Conservation (phyloP, 495 filamentous ascomycete species). For the Parathielavia hyrcaniae region DNA sequence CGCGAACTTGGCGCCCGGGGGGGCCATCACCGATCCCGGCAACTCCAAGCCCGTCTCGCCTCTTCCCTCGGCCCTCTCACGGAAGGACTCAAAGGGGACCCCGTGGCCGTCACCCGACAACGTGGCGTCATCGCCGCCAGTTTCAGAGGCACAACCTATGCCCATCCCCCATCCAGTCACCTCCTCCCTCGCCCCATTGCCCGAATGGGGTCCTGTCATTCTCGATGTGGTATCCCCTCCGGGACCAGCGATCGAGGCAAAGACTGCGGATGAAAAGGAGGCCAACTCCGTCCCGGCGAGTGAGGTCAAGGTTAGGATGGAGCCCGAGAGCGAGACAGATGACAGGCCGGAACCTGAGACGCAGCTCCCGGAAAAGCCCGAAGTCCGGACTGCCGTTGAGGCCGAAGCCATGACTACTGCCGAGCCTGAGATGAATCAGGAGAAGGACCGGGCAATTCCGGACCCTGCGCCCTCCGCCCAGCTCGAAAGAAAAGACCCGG, state of each 20-base stretch:
- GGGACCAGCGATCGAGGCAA: slow-evolving; percentile 1
- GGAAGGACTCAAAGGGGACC: slow-evolving; percentile 14
- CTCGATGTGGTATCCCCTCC: slow-evolving; percentile 13
- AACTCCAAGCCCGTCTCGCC: slow-evolving; percentile 22
- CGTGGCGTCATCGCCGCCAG: slow-evolving; percentile 8
- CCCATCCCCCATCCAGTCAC: slow-evolving; percentile 6
- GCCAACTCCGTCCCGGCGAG: neutral
- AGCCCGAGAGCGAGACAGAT: slow-evolving; percentile 4
- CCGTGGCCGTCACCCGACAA: slow-evolving; percentile 23
- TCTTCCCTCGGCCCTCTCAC: neutral
- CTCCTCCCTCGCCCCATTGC: neutral
- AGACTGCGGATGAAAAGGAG: slow-evolving; percentile 2
- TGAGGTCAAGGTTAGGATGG: slow-evolving; percentile 1
- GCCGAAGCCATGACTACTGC: neutral
- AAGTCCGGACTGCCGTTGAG: slow-evolving; percentile 6
- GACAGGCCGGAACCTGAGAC: neutral
- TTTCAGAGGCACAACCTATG: slow-evolving; percentile 11
- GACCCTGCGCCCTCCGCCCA: neutral
- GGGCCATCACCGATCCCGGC: slow-evolving; percentile 19
- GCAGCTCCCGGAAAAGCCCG: neutral
- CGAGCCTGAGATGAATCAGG: slow-evolving; percentile 12
- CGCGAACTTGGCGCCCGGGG: slow-evolving; percentile 12
- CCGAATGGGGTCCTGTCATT: slow-evolving; percentile 6
- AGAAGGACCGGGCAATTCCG: neutral
- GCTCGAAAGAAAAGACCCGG: slow-evolving; percentile 27